Evolutionary conservation across 345 rosid genomes (phyloP), one percentile per base, ranked within the genome.

Genomic region (Hibiscus syriacus): DNA sequence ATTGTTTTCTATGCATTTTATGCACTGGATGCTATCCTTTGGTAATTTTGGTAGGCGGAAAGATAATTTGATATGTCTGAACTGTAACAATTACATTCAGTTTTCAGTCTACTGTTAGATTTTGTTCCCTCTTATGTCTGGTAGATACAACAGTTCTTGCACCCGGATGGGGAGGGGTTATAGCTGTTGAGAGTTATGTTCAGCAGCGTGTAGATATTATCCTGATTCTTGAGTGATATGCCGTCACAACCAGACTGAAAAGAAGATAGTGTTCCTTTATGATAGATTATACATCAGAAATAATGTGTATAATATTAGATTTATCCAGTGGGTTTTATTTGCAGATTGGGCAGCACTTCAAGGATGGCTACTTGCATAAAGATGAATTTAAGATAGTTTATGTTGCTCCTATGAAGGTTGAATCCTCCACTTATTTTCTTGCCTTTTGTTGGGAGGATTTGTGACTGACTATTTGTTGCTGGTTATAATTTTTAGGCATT

Each of bases 381-480:
- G 84, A 88, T 62, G 89, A 92, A 79, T 92, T 92, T 80, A 92
- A 92, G 88, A 92, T 92, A 67, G 94, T 92, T 80, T 92, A 92
- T 82, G 97, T 92, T 67, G 97, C 98, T 79, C 98, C 98, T 20
- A 93, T 93, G 98, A 93, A 93, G 98, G 98, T 90, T 83, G 32
- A 49, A 54, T 32, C 56, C n/a, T 4, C 14, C 8, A n/a, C 20
- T 39, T n/a, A 22, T 22, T 20, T 23, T 26, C 27, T 66, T 27
- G 45, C 22, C 20, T 17, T 32, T 56, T 56, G 50, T 41, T 64
- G 19, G 52, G 61, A 27, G 36, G 25, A 22, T 59, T 19, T 29
- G 30, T 19, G 53, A 73, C 52, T 70, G 30, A 56, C n/a, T 58
- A 56, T 19, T 70, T 70, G 48, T 72, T 39, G 69, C 39, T 72